These are phyloP conservation scores for Rhodotorula glutinis DNA, from an alignment of 1,284 basidiomycete species.

Conservation along the genomic window DNA sequence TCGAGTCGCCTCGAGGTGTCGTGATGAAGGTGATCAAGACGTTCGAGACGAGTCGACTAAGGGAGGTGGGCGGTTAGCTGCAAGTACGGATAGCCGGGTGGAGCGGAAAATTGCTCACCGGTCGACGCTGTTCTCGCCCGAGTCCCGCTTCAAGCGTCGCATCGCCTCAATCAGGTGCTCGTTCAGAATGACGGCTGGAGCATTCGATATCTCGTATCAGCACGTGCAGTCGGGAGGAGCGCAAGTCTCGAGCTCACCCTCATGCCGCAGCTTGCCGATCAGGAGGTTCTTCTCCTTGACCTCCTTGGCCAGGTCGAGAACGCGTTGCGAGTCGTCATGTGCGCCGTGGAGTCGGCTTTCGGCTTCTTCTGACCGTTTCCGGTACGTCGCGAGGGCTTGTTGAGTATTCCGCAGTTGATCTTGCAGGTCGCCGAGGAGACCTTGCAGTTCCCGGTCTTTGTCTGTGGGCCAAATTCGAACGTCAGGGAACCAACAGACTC, in stretches of 20 bases:
- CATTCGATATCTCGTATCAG: no score
- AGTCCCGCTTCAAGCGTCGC: conserved; percentile 80
- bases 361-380: conserved; percentile 76
- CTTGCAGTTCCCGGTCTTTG: conserved; percentile 58
- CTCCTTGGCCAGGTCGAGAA: conserved; percentile 75
- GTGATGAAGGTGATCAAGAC: conserved; percentile 87
- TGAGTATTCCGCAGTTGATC: conserved; percentile 67
- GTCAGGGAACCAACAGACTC: no score
- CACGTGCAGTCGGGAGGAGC: no score
- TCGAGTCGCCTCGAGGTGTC: conserved; percentile 84
- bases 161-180: conserved; percentile 97
- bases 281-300: conserved; percentile 90
- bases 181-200: conserved; percentile 84
- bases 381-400: conserved; percentile 74
- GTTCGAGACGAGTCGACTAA: conserved; percentile 86
- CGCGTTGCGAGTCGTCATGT: conserved; percentile 62
- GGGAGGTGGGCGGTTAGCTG: background rate
- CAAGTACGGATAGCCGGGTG: background rate
- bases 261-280: conserved; percentile 88
- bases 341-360: conserved; percentile 79
- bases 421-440: conserved; percentile 78
- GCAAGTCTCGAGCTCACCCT: conserved; percentile 59
- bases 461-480: conserved; percentile 42
- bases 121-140: conserved; percentile 85
- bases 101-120: conserved; percentile 45